phyloP scores from a whole-genome alignment of 2,329 filamentous ascomycete genomes.

The Emericellopsis atlantica region DNA sequence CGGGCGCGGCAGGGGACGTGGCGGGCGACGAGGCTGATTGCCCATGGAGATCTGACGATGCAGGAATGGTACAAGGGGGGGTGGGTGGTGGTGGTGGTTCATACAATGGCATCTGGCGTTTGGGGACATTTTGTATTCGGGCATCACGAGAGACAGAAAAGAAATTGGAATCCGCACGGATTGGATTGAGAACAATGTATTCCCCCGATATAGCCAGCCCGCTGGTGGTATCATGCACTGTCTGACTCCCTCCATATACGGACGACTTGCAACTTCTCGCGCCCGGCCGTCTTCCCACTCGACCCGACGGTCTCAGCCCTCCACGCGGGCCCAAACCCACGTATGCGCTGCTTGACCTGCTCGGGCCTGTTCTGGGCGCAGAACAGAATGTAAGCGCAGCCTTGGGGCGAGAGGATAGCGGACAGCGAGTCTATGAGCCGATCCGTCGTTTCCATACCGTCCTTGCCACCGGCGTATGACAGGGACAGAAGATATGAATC shows the following conservation, averaged over 20 bases:
- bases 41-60: background rate
- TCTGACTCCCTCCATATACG: slow-evolving; percentile 58
- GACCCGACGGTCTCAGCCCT: slow-evolving; percentile 62
- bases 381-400: slow-evolving; percentile 80
- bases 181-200: no score
- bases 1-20: slow-evolving; percentile 27
- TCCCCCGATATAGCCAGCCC: no score
- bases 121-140: no score
- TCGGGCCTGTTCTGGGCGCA: slow-evolving; percentile 85
- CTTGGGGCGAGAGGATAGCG: slow-evolving; percentile 45
- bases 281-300: slow-evolving; percentile 80
- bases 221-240: no score
- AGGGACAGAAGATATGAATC: slow-evolving; percentile 76
- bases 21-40: slow-evolving; percentile 9
- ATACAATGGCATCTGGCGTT: background rate
- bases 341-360: slow-evolving; percentile 52
- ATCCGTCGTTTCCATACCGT: slow-evolving; percentile 92
- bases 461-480: slow-evolving; percentile 75
- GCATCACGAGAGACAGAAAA: no score
- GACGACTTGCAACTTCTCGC: slow-evolving; percentile 87
- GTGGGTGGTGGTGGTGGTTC: no score
- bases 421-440: slow-evolving; percentile 62
- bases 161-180: no score
- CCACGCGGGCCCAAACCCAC: slow-evolving; percentile 47
- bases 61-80: background rate